Evolutionary conservation across 108 stramenopile species (phyloP), one percentile per base, ranked within the genome.

Genomic region (Skeletonema costatum): DNA sequence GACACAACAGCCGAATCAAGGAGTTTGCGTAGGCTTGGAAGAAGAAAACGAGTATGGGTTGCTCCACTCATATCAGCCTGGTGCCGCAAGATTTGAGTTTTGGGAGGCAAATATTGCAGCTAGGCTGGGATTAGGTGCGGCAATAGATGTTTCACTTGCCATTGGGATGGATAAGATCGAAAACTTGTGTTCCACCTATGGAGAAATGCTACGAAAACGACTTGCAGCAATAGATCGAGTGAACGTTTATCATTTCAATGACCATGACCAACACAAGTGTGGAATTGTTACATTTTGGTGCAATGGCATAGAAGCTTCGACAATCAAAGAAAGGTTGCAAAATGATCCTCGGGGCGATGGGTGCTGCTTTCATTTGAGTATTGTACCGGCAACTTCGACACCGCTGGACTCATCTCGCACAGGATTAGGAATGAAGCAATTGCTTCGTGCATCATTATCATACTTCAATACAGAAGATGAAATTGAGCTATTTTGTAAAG

Each of bases 1-100:
- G 31, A 2, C 56, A 80, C 42, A 44, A 32, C 71, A 72, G 36
- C 63, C 33, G 64, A 61, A 60, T 6, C 19, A n/a, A 32, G 32
- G 29, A 38, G 19, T 14, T 35, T 32, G 12, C 1, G 17, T 62
- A 21, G 64, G 44, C 9, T 64, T 78, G 42, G 64, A 83, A 60
- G 71, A 87, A 58, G 74, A 74, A 30, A 42, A 67, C 3, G 53
- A 78, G 2, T 84, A 68, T 66, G 60, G 70, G 13, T 33, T 61
- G 5, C 60, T 31, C 60, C 60, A 61, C 19, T 31, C 60, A 58
- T 83, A 83, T 17, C 77, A 72, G 64, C 2, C 64, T 25, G 86
- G 85, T 31, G 91, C 93, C 32, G 63, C 53, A 13, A 76, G 93
- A 31, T 94, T 92, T 72, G 91, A 92, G 77, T 90, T 90, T 60